A percentile compares a stretch with the other conserved stretches of the same genome.
phyloP scores from a whole-genome alignment of 495 filamentous ascomycete genomes.

The Astrothelium subdiscretum region DNA sequence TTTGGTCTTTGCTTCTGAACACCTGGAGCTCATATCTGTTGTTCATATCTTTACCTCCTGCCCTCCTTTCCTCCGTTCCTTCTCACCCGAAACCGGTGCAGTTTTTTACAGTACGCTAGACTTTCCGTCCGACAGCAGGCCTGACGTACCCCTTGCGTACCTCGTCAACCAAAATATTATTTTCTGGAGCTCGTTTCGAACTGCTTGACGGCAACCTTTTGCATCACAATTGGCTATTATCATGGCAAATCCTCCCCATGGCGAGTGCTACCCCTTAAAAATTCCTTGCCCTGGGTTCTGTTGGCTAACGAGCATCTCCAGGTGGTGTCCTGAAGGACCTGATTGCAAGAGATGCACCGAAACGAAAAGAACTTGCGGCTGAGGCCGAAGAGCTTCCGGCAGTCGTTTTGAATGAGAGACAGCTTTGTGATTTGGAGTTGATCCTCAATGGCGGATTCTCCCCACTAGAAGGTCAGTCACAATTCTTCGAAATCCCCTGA shows the following conservation, averaged over 20 bases:
- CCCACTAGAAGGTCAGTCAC: slow-evolving; percentile 75
- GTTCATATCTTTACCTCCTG: background rate
- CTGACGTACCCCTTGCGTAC: too few relatives aligned
- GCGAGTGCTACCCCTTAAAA: slow-evolving; percentile 9
- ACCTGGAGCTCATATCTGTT: background rate
- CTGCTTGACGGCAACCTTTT: background rate
- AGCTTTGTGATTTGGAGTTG: slow-evolving; percentile 94
- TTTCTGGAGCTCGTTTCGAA: background rate
- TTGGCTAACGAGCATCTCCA: slow-evolving; percentile 10
- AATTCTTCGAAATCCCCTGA: slow-evolving; percentile 2
- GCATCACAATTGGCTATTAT: slow-evolving; percentile 9
- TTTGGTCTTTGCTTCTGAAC: background rate
- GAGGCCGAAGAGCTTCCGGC: slow-evolving; percentile 85
- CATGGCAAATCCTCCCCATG: slow-evolving; percentile 81
- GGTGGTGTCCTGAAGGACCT: slow-evolving; percentile 94
- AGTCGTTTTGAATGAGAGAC: slow-evolving; percentile 75
- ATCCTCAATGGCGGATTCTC: slow-evolving; percentile 95
- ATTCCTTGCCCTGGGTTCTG: background rate
- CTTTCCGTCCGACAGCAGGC: background rate
- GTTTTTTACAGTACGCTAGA: background rate
- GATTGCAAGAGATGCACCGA: slow-evolving; percentile 73
- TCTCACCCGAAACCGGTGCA: background rate
- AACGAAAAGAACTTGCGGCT: slow-evolving; percentile 58
- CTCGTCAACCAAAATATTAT: too few relatives aligned
- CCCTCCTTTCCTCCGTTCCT: background rate